Conservation (phyloP, 2,329 filamentous ascomycete species). For the Claviceps arundinis region DNA sequence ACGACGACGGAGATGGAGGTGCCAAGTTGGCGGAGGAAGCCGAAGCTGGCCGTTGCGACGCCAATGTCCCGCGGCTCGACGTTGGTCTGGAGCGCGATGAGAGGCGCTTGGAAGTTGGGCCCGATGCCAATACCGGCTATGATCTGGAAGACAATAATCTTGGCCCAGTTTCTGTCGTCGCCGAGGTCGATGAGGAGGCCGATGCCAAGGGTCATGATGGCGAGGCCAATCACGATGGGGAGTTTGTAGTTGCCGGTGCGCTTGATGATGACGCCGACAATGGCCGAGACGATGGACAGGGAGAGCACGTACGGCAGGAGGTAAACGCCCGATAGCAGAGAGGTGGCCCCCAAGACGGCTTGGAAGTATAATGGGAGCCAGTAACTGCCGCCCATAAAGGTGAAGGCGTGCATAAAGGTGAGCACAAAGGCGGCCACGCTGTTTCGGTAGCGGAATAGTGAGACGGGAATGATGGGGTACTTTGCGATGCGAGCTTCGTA, state of each 20-base stretch:
- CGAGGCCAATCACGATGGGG: constrained; percentile 45
- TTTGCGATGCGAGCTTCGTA: constrained; percentile 61
- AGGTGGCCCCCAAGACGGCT: constrained; percentile 52
- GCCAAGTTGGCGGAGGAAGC: constrained; percentile 55
- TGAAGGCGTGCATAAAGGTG: constrained; percentile 60
- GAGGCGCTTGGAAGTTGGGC: constrained; percentile 54
- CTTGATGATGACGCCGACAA: constrained; percentile 42
- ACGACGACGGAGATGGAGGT: constrained; percentile 57
- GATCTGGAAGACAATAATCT: constrained; percentile 48
- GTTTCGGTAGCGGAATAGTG: constrained; percentile 52
- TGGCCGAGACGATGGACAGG: constrained; percentile 48
- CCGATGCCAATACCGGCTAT: constrained; percentile 51
- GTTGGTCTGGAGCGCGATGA: constrained; percentile 54
- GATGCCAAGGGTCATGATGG: constrained; percentile 49
- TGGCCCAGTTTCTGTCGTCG: constrained; percentile 37
- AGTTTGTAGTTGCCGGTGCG: constrained; percentile 53
- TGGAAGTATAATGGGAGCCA: constrained; percentile 82
- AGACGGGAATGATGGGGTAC: constrained; percentile 66
- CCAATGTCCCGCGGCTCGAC: constrained; percentile 51
- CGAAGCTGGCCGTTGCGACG: constrained; percentile 53
- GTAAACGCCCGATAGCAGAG: constrained; percentile 62
- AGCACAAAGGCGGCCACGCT: constrained; percentile 53
- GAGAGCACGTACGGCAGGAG: constrained; percentile 57
- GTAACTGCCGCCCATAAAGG: constrained; percentile 67
- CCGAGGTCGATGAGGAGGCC: constrained; percentile 52